Evolutionary conservation across 495 filamentous ascomycete species (phyloP), one percentile per base, ranked within the genome.

Genomic region (Podospora pseudoanserina): DNA sequence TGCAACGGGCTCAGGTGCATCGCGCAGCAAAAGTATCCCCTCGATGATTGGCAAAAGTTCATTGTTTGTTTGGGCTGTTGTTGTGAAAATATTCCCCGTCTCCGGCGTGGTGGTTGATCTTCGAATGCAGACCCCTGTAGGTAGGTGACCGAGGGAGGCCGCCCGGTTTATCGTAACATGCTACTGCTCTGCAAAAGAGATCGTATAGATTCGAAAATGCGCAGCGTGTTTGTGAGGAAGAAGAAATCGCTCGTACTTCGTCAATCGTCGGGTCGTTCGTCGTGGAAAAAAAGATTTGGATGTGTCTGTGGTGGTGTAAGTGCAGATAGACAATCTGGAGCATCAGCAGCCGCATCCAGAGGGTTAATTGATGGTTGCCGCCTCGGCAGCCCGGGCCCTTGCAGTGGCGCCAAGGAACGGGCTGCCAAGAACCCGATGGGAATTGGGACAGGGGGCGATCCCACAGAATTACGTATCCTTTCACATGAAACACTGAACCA

Each of bases 1-100:
- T 90, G 89, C 68, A 91, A 79, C 68, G 84, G 86, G 74, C 85
- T 86, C 70, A 86, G 81, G 73, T 86, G 87, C 89, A 91, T 91
- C 64, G 66, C 73, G 71, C 34, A 64, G 61, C 68, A 75, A 23
- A 23, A 23, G 76, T 75, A 76, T 75, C 81, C 80, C 75, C 75
- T 65, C 65, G 60, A 23, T 16, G 60, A 23, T 16, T 30, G 28
- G 55, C 56, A 34, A 49, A 67, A 34, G 73, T 66, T 65, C 68
- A 69, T 39, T 57, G 27, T 23, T 64, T 59, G 19, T 65, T 13
- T 11, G 20, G 62, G 39, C 63, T 67, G 27, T 15, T 55, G 54
- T 58, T 34, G 34, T 49, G 15, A 3, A 60, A 23, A 23, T 23
- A 23, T 23, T 1, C 20, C 20, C 20, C 20, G 20, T 23, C 20